Conservation (phyloP, 176 grass and related monocot genomes). For the Cenchrus americanus region DNA sequence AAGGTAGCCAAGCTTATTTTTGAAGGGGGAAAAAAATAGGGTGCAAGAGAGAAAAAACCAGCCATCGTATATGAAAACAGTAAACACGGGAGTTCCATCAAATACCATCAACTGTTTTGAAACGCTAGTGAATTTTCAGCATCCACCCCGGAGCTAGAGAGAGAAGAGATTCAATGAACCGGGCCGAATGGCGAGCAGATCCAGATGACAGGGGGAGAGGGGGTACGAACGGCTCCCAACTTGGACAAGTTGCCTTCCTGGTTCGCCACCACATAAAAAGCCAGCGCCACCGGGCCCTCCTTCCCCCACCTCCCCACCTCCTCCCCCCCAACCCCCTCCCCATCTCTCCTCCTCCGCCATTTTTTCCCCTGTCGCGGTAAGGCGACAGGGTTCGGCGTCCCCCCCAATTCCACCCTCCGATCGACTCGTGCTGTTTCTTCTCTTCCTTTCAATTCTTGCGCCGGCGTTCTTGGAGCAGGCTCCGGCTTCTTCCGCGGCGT, state of each 20-base stretch:
- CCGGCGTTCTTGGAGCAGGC: not conserved
- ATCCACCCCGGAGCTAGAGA: slow-evolving; percentile 31
- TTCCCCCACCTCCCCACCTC: not conserved
- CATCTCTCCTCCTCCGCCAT: not conserved
- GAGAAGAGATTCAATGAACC: slow-evolving; percentile 48
- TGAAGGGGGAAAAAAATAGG: no score
- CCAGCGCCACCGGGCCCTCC: slow-evolving; percentile 6
- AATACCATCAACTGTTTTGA: not conserved
- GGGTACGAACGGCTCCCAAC: slow-evolving; percentile 28
- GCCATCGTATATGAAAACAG: not conserved
- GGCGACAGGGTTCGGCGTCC: slow-evolving; percentile 50
- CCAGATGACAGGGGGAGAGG: slow-evolving; percentile 26
- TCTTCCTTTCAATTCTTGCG: slow-evolving; percentile 30
- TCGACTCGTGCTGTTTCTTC: slow-evolving; percentile 12
- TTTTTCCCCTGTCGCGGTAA: slow-evolving; percentile 51
- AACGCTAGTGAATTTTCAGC: not conserved
- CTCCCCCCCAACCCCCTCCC: not conserved
- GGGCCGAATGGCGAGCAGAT: slow-evolving; percentile 30
- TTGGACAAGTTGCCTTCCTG: slow-evolving; percentile 30
- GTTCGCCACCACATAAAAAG: slow-evolving; percentile 48
- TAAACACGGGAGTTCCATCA: not conserved
- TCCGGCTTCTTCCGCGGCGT: slow-evolving; percentile 5
- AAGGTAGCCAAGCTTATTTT: no score
- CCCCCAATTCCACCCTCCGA: not conserved
- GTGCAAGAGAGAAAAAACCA: not conserved